Evolutionary conservation across 108 stramenopile genomes (phyloP), one percentile per base, ranked within the genome.

Genomic region (Cylindrotheca fusiformis): DNA sequence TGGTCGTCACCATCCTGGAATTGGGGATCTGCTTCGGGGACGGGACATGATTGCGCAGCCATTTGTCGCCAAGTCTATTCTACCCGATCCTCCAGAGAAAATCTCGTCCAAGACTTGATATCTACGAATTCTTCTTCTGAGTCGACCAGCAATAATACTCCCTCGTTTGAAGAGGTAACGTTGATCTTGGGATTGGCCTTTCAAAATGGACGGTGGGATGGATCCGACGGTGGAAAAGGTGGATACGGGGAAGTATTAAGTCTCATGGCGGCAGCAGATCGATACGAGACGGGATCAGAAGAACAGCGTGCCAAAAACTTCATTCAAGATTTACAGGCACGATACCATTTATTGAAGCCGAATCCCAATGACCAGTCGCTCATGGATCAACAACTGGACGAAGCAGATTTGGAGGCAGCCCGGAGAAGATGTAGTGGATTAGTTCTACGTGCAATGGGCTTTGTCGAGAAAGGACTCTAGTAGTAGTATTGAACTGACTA

Each of bases 1-100:
- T 92, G 90, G 90, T 76, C 61, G 21, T 83, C 83, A 2, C 58
- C 79, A 1, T 27, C 75, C 32, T 92, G 90, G 90, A 86, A 88
- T 46, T 92, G 90, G 90, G 90, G 90, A 29, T 86, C 48, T 53
- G 90, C 85, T 3, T 50, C 29, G 22, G 87, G 90, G 18, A 92
- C 90, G 8, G 90, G 87, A 25, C 90, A 88, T 55, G 90, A 92
- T 49, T 88, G 87, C 65, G 90, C 90, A 4, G 55, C 63, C 8
- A 85, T 92, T 50, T 87, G 90, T 58, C 72, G 90, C 29, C 69
- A 65, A n/a, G 61, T 66, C 29, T 87, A 81, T 68, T 32, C 50
- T 8, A 63, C 70, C n/a, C 27, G 50, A 19, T 47, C 68, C 27
- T 64, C 71, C 45, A 69, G 90, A 57, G 24, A 41, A 14, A 55